Evolutionary conservation across 2,329 filamentous ascomycete genomes (phyloP), one percentile per base, ranked within the genome.

Genomic region (Sclerotinia minor): DNA sequence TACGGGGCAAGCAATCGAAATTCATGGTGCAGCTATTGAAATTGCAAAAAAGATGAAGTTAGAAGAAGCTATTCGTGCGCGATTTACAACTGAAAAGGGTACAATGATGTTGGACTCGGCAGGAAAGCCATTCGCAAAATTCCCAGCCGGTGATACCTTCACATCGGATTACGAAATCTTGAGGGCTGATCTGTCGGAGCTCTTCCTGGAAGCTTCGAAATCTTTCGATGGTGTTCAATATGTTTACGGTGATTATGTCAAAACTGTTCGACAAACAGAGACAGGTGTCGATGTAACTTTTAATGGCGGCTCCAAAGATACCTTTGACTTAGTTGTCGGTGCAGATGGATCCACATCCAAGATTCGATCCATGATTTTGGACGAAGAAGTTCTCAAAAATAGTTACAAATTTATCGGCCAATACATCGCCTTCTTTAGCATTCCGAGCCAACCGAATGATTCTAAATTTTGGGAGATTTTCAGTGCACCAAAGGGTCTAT

Each of bases 1-100:
- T 1, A 78, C 78, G 0, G 85, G 85, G 0, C 80, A 83, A 9
- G 84, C 85, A 52, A 75, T 88, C 38, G 86, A 88, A 71, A 77
- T 87, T 3, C 81, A 83, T 79, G 78, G 76, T 19, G 72, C 73
- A 1, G 79, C 78, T 1, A 77, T 81, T 8, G 74, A 76, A 1
- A 73, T 80, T 2, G 79, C 80, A 75, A 74, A 77, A 9, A 78
- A 76, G 66, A 80, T 80, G 71, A 78, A 79, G 0, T 77, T 79
- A 0, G 76, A 81, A 73, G 79, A 80, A 54, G 76, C 77, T 0
- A 78, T 81, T 24, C 76, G 75, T 26, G 74, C 76, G 52, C 78
- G 77, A 44, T 76, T 72, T 1, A 79, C 79, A 2, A 77, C 78
- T 0, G 77, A 84, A 70, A 75, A 80, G 49, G 83, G 83, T 17